Percentiles rank a stretch among this genome's conserved stretches.
Conservation (phyloP, 1,284 basidiomycete genomes). For the Malassezia psittaci region DNA sequence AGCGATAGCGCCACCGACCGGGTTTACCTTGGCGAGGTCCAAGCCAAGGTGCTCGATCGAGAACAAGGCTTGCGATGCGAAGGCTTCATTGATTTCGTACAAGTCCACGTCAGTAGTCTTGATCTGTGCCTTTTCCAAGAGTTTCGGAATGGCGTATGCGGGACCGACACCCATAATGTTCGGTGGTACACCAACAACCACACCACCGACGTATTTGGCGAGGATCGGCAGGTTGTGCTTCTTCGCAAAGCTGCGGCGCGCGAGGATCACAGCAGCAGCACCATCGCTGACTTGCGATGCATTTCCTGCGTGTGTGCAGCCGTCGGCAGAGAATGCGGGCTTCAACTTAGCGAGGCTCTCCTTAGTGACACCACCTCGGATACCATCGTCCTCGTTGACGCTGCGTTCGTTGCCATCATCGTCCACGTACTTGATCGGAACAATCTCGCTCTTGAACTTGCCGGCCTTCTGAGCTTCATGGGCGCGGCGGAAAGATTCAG, state of each 20-base stretch:
- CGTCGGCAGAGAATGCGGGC: slow-evolving; percentile 78
- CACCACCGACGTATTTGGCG: slow-evolving; percentile 76
- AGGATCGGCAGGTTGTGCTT: slow-evolving; percentile 79
- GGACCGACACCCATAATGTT: slow-evolving; percentile 48
- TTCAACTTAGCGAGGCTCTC: slow-evolving; percentile 81
- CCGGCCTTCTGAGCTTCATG: slow-evolving; percentile 74
- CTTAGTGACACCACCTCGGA: slow-evolving; percentile 70
- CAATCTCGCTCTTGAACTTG: slow-evolving; percentile 83
- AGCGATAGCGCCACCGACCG: slow-evolving; percentile 51
- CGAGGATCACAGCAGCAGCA: slow-evolving; percentile 83
- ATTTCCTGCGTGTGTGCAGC: slow-evolving; percentile 82
- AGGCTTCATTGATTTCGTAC: slow-evolving; percentile 49
- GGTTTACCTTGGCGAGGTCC: slow-evolving; percentile 51
- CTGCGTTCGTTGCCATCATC: slow-evolving; percentile 67
- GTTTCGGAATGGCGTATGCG: slow-evolving; percentile 43
- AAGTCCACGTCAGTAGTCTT: slow-evolving; percentile 40
- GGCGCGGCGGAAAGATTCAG: slow-evolving; percentile 72
- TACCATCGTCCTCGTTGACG: slow-evolving; percentile 81
- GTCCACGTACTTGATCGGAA: slow-evolving; percentile 70
- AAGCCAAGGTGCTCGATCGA: slow-evolving; percentile 54
- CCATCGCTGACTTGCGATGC: slow-evolving; percentile 95
- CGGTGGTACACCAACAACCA: slow-evolving; percentile 57
- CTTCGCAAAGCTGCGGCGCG: slow-evolving; percentile 73
- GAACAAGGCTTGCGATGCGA: slow-evolving; percentile 51
- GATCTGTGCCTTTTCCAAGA: slow-evolving; percentile 38